Percentiles rank a stretch among this genome's conserved stretches.
Conservation (phyloP, 2,329 filamentous ascomycete genomes). For the Botryosphaeria dothidea region DNA sequence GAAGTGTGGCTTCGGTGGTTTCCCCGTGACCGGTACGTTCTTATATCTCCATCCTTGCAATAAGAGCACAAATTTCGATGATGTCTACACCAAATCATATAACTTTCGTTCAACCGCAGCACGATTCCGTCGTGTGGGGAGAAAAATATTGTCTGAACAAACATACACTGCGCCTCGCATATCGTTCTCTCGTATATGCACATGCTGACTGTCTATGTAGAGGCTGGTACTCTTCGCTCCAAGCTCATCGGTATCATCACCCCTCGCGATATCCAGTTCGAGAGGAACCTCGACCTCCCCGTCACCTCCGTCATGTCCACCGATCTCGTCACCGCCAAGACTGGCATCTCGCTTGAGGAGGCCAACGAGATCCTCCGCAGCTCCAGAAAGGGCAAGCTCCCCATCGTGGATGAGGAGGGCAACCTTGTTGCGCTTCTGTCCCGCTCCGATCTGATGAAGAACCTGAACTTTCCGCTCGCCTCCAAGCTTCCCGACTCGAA, state of each 20-base stretch:
- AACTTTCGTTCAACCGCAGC: conserved; percentile 99
- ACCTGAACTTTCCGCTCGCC: conserved; percentile 92
- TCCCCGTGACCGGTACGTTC: conserved; percentile 92
- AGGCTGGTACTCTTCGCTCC: conserved; percentile 87
- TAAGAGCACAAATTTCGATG: conserved; percentile 51
- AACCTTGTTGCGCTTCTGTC: conserved; percentile 63
- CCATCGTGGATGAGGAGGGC: conserved; percentile 79
- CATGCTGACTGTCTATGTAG: conserved; percentile 49
- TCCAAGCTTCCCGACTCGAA: conserved; percentile 97
- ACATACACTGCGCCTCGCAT: conserved; percentile 38
- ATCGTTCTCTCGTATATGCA: conserved; percentile 20
- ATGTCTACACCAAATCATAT: conserved; percentile 75
- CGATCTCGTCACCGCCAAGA: conserved; percentile 83
- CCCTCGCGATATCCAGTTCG: conserved; percentile 97
- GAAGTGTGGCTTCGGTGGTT: conserved; percentile 98
- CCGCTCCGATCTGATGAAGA: conserved; percentile 92
- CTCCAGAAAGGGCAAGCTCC: conserved; percentile 98
- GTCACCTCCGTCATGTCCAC: conserved; percentile 94
- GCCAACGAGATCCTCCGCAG: conserved; percentile 91
- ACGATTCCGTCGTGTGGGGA: conserved; percentile 86
- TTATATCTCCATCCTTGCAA: conserved; percentile 23
- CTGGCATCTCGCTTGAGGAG: conserved; percentile 80
- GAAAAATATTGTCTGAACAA: conserved; percentile 54
- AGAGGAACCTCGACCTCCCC: conserved; percentile 69
- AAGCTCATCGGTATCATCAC: conserved; percentile 98